Base-by-base conservation (phyloP, 371 early-diverging fungal species). In the Mucor sp. region DNA sequence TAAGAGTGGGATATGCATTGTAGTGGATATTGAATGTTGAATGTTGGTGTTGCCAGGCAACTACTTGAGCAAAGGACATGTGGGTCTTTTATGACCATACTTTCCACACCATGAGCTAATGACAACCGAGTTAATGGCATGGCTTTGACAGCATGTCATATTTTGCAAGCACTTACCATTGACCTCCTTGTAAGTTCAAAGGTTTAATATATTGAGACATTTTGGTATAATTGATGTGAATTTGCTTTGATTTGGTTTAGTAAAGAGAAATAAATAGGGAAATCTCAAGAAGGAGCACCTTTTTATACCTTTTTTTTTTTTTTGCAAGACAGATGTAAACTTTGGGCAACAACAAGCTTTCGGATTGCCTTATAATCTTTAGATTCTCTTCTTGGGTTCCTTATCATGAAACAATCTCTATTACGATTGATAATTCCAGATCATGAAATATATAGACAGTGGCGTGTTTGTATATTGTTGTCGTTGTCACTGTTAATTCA, bases 71-170 rank as follows among this genome's bases (percentile, higher is more conserved):
- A 75, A 47, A 55, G 83, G 80, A 60, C 83, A 83, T 7, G 21
- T 35, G 27, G 43, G 23, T 58, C 71, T 53, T 53, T 74, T 74
- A 56, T 83, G 83, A 7, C 83, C 83, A 37, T 83, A 83, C 71
- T 80, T 78, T 28, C 83, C 83, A 59, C 83, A 81, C 82, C 82
- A 81, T 50, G 76, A 37, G 55, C 82, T 81, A 66, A 17, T 17
- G 8, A 58, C 37, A 39, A 17, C n/a, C 44, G 30, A 23, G n/a
- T 27, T 59, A 59, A n/a, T 27, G 33, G 25, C 50, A 50, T 37
- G 37, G 21, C 21, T 21, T 32, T 53, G 11, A 28, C n/a, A 57
- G 35, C 25, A 47, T 47, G 47, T 44, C 19, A 1, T 6, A 17
- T 6, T 47, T 32, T 27, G 3, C 28, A 14, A 4, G 55, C 4